Percentiles rank a stretch among this genome's conserved stretches.
Evolutionary conservation across 176 grass and related monocot species (phyloP).

Genomic region (Paspalum notatum): DNA sequence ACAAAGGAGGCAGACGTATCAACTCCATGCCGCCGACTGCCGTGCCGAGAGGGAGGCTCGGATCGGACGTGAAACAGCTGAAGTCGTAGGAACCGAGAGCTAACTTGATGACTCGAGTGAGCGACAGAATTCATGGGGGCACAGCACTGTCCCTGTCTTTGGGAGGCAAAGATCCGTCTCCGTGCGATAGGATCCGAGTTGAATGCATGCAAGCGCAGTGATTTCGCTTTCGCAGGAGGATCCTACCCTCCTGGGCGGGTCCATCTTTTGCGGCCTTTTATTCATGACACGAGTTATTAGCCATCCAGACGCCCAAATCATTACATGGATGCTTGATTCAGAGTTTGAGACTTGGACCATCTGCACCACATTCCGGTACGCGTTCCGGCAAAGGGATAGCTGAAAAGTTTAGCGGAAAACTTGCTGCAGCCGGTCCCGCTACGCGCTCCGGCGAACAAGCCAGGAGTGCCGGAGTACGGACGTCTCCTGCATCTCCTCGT

Average conservation of each 20-base stretch:
- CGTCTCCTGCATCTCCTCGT: no score
- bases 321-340: not conserved
- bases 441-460: no score
- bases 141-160: slow-evolving; percentile 49
- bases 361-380: no score
- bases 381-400: no score
- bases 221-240: no score
- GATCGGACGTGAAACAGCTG: slow-evolving; percentile 7
- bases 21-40: not conserved
- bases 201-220: slow-evolving; percentile 15
- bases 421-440: no score
- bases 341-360: not conserved
- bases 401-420: no score
- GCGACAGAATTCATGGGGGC: slow-evolving; percentile 13
- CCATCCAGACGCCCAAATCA: no score
- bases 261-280: no score
- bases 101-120: not conserved
- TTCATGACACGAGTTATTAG: not conserved
- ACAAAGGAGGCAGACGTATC: slow-evolving; percentile 19
- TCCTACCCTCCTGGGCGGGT: no score
- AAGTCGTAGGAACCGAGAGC: not conserved
- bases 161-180: slow-evolving; percentile 39
- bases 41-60: not conserved
- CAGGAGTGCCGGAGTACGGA: no score
- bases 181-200: not conserved